These are phyloP conservation scores for Crithidia brevicula DNA, from an alignment of 208 protist species.

Conservation along the genomic window DNA sequence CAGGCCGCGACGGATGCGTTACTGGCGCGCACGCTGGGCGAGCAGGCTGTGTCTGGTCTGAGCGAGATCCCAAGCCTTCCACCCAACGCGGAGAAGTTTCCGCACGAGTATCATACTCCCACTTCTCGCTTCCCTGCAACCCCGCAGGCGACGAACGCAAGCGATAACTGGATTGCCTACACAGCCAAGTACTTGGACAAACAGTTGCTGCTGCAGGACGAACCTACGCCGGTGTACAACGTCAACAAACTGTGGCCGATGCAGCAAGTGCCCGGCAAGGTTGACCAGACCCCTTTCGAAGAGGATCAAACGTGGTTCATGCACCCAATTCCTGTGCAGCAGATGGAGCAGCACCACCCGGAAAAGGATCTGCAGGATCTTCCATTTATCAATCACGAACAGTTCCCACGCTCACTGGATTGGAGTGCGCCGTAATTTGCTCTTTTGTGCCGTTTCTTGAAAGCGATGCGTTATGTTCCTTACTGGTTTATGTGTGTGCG, in stretches of 20 bases:
- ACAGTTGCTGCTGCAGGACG: constrained; percentile 58
- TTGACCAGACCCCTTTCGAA: constrained; percentile 89
- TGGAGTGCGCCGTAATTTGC: constrained; percentile 78
- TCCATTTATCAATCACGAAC: constrained; percentile 90
- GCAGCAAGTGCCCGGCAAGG: constrained; percentile 86
- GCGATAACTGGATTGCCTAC: constrained; percentile 85
- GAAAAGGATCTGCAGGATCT: constrained; percentile 90
- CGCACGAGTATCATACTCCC: constrained; percentile 86
- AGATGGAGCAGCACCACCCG: constrained; percentile 81
- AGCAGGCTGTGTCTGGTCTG: constrained; percentile 43
- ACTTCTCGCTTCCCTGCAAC: constrained; percentile 81
- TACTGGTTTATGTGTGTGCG: background rate
- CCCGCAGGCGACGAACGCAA: constrained; percentile 39
- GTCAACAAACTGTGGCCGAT: constrained; percentile 90
- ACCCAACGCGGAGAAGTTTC: constrained; percentile 73
- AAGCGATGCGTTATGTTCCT: background rate
- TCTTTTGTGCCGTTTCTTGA: background rate
- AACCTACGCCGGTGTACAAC: constrained; percentile 75
- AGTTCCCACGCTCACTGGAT: constrained; percentile 87
- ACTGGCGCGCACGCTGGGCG: constrained; percentile 57
- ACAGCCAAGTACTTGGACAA: constrained; percentile 86
- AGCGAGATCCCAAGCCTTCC: constrained; percentile 57
- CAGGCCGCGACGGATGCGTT: constrained; percentile 70
- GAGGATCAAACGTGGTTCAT: constrained; percentile 92
- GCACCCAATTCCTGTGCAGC: constrained; percentile 86